These are phyloP conservation scores for Pseudogymnoascus sp. DNA, from an alignment of 2,329 filamentous ascomycete species.

Conservation along the genomic window DNA sequence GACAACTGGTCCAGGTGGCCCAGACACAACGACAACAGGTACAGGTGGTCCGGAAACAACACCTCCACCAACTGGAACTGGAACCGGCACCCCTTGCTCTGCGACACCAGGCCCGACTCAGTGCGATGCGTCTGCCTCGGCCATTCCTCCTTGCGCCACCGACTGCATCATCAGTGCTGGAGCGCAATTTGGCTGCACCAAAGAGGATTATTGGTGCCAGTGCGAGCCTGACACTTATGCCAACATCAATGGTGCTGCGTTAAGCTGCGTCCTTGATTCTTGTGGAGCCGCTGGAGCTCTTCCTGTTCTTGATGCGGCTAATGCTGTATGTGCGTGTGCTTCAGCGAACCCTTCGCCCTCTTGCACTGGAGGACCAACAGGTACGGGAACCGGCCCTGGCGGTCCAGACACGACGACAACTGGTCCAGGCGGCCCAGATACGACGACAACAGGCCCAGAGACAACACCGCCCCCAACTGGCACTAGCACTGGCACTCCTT, in stretches of 20 bases:
- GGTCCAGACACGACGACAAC: background rate
- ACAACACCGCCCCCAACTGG: no score
- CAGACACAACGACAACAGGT: background rate
- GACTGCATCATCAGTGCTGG: slow-evolving; percentile 1
- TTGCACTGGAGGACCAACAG: no score
- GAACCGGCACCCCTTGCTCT: background rate
- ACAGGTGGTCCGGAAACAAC: background rate
- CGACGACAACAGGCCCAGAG: no score
- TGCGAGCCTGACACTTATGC: background rate
- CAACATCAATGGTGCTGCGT: background rate
- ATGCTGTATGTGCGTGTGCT: background rate
- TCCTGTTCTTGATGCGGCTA: background rate
- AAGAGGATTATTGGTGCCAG: background rate
- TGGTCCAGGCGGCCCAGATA: background rate
- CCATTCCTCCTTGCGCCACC: background rate
- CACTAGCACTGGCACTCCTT: no score
- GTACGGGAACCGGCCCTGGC: background rate
- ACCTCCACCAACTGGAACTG: background rate
- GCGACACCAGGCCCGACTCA: background rate
- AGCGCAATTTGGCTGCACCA: background rate
- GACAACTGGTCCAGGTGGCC: background rate
- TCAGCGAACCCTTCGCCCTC: no score
- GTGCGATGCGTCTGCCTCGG: background rate
- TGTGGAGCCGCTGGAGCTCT: background rate
- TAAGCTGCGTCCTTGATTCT: background rate